Base-by-base conservation (phyloP, 495 filamentous ascomycete genomes). In the Oidiodendron maius region DNA sequence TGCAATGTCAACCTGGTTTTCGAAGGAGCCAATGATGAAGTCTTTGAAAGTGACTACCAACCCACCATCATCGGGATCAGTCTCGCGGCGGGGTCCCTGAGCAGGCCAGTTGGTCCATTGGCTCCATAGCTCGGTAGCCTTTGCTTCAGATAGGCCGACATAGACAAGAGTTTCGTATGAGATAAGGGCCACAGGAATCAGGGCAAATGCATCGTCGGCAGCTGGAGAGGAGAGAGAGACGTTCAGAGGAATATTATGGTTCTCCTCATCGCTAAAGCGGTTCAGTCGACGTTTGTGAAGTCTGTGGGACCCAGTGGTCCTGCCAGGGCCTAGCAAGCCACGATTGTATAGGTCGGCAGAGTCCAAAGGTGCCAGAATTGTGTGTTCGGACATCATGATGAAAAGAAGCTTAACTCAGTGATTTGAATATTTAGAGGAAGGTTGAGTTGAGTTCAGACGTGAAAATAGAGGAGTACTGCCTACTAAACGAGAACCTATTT, bases 71-170 rank as follows among this genome's bases (percentile, higher is more conserved):
- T 51, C 39, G 28, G 25, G 13, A 37, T 55, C 52, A n/a, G 24
- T 51, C 39, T 51, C 52, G 20, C 40, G 52, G 25, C 36, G 48
- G 21, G 43, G 43, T 34, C 43, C 43, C 12, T 30, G 30, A 46
- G 43, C 23, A 12, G 53, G 53, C 53, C 53, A 56, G 49, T 56
- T 46, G 49, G 9, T 48, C 53, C 53, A 56, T 38, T 22, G 43
- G 43, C 26, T 46, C 43, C 43, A 46, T 35, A 52, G 43, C 22
- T 39, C 40, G 15, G 43, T 25, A 12, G 50, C 50, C 20, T 24
- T 52, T 5, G 23, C 26, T 48, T 52, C 43, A 32, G 28, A 38
- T 23, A 46, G 24, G 9, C 50, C 50, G 25, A 52, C 43, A 20
- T 52, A 47, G 21, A 48, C 3, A 20, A 52, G 50, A 34, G 50